Evolutionary conservation across 2,329 filamentous ascomycete genomes (phyloP).

Genomic region (Aspergillus novofumigatus): DNA sequence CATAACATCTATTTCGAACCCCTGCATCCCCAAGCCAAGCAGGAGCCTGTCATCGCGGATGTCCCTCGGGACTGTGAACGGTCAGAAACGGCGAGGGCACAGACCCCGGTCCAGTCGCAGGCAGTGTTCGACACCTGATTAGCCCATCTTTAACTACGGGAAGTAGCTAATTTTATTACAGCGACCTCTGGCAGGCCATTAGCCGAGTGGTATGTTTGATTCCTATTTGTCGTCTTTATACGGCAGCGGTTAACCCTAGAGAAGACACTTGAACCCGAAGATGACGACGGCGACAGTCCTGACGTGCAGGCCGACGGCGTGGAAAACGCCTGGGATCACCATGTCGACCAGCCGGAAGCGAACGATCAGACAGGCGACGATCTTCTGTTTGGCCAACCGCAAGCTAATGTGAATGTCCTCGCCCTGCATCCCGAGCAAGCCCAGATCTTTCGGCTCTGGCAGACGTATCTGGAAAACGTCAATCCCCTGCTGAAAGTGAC

Average conservation of each 20-base stretch:
- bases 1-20: neutral
- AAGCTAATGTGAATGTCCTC: neutral
- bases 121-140: neutral
- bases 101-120: neutral
- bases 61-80: too few species aligned
- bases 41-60: neutral
- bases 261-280: neutral
- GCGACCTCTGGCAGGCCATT: neutral
- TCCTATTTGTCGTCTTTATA: neutral
- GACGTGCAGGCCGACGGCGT: too few species aligned
- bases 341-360: neutral
- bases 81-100: too few species aligned
- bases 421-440: conserved; percentile 17
- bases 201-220: neutral
- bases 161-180: neutral
- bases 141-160: neutral
- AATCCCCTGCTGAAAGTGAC: conserved; percentile 65
- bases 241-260: neutral
- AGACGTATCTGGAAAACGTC: conserved; percentile 65
- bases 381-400: neutral
- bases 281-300: neutral
- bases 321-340: neutral
- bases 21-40: neutral
- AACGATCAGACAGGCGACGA: neutral
- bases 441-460: conserved; percentile 50